Conservation (phyloP, 257 asterid genomes). For the Scutellaria galericulata region DNA sequence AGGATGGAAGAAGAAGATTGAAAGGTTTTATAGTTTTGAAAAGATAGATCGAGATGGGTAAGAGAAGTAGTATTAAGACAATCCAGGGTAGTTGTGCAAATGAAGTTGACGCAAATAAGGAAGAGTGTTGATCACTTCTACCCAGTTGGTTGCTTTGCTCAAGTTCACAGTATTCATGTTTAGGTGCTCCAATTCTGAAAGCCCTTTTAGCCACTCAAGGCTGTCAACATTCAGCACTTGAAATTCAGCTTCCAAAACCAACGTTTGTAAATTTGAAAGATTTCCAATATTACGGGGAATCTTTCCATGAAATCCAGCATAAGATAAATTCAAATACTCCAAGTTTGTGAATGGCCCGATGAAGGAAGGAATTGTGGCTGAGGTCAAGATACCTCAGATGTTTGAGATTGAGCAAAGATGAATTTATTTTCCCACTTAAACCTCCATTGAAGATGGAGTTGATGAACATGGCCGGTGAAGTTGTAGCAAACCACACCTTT, state of each 20-base stretch:
- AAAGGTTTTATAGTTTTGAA: too few relatives aligned
- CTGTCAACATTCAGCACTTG: background rate
- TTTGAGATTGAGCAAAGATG: background rate
- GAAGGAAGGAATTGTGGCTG: background rate
- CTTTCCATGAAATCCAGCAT: background rate
- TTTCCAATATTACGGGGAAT: background rate
- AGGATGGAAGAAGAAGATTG: too few relatives aligned
- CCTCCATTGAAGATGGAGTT: too few relatives aligned
- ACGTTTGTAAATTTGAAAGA: too few relatives aligned
- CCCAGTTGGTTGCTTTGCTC: background rate
- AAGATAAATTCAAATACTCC: background rate
- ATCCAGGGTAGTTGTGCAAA: too few relatives aligned
- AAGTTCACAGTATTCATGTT: background rate
- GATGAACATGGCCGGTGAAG: too few relatives aligned
- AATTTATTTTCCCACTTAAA: background rate
- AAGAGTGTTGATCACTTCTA: background rate
- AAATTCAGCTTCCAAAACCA: too few relatives aligned
- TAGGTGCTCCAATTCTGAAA: background rate
- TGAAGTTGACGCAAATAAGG: background rate
- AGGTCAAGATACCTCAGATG: background rate
- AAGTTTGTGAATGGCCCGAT: background rate
- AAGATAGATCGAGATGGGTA: too few relatives aligned
- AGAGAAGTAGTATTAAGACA: too few relatives aligned
- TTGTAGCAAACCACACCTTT: too few relatives aligned
- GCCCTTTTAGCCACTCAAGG: background rate